phyloP scores from a whole-genome alignment of 305 asterid species.

The Solanum hybrid region DNA sequence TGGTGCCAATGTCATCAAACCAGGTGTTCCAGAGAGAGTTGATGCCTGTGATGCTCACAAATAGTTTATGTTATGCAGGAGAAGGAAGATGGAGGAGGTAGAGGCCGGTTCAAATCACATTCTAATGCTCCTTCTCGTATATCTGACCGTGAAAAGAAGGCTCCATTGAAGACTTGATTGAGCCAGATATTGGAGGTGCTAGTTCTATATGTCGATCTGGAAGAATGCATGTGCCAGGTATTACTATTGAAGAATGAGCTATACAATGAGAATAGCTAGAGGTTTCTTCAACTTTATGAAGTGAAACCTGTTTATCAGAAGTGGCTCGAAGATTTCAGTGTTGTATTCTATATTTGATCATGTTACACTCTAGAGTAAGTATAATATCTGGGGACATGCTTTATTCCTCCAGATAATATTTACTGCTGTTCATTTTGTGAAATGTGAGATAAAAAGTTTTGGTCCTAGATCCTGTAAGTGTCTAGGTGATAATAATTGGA shows the following conservation, averaged over 20 bases:
- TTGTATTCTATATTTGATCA: neutral
- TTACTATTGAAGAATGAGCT: neutral
- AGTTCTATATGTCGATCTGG: neutral
- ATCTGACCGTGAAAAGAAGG: slow-evolving; percentile 89
- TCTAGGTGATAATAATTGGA: neutral
- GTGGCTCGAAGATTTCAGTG: neutral
- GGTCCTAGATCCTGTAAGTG: neutral
- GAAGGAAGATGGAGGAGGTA: slow-evolving; percentile 69
- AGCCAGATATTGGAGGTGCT: neutral
- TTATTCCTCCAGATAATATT: neutral
- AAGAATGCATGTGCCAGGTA: neutral
- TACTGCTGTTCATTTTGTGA: neutral
- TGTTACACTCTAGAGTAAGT: neutral
- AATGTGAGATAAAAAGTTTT: neutral
- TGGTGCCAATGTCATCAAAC: neutral
- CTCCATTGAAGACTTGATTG: slow-evolving; percentile 66
- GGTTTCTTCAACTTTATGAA: neutral
- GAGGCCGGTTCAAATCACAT: slow-evolving; percentile 91
- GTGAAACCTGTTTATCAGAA: neutral
- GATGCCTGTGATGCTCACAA: neutral
- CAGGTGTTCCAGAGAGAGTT: too few relatives aligned
- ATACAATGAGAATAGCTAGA: neutral
- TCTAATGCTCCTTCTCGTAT: slow-evolving; percentile 69
- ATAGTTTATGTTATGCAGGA: slow-evolving; percentile 37
- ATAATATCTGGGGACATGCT: neutral